Evolutionary conservation across 2,329 filamentous ascomycete species (phyloP).

Genomic region (Fusarium sp.): DNA sequence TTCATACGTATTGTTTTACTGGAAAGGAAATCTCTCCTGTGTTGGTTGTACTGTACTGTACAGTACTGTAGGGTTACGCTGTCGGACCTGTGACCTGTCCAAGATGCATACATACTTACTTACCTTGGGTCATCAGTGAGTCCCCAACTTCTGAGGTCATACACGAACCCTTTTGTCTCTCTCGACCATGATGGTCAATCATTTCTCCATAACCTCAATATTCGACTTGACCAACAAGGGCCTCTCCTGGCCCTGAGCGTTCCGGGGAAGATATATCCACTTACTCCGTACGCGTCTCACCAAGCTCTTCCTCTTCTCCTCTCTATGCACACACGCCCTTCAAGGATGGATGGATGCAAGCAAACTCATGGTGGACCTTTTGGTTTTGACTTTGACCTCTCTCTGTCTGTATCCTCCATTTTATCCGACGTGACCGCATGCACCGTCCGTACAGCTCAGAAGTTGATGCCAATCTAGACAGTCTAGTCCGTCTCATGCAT

Average conservation of each 20-base stretch:
- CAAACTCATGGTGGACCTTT: conserved; percentile 15
- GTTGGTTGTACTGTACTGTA: background rate
- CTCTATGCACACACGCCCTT: conserved; percentile 26
- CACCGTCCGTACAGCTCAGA: background rate
- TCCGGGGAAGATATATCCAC: conserved; percentile 19
- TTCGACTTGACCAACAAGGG: conserved; percentile 28
- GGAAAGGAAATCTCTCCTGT: background rate
- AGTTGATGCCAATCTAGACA: conserved; percentile 13
- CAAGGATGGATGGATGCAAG: background rate
- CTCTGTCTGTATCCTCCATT: conserved; percentile 12
- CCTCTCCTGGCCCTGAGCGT: conserved; percentile 5
- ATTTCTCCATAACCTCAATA: background rate
- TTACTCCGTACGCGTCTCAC: background rate
- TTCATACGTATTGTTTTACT: background rate
- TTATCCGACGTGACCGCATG: conserved; percentile 23
- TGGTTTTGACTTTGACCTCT: conserved; percentile 10
- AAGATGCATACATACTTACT: conserved; percentile 4
- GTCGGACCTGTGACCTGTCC: conserved; percentile 9
- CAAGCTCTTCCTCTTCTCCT: background rate
- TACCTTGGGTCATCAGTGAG: conserved; percentile 29
- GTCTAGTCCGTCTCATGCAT: conserved; percentile 2
- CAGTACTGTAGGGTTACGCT: conserved; percentile 5
- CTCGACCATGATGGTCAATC: background rate
- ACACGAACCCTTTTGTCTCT: background rate
- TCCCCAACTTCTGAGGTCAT: conserved; percentile 10